phyloP scores from a whole-genome alignment of 2,329 filamentous ascomycete genomes.

The Colletotrichum liaoningense region DNA sequence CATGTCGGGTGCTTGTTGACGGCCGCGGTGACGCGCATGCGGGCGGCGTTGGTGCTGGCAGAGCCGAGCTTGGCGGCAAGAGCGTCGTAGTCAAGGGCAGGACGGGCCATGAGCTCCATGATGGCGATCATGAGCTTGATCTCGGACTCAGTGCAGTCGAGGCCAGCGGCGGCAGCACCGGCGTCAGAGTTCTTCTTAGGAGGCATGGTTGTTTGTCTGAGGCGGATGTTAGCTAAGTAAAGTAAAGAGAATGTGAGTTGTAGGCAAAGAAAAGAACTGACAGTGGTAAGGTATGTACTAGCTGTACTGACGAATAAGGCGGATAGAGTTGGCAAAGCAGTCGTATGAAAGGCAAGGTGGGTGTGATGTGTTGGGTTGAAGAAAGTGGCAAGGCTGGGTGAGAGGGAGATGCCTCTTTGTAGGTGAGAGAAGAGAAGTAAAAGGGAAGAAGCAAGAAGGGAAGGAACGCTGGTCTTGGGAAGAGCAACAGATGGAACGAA shows the following conservation, averaged over 20 bases:
- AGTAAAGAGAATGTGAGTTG: too few relatives aligned
- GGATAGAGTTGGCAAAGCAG: background rate
- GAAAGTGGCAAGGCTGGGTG: background rate
- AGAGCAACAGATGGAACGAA: background rate
- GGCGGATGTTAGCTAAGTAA: background rate
- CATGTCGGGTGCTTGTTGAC: background rate
- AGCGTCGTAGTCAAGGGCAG: background rate
- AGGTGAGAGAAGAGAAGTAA: background rate
- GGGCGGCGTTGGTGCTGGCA: conserved; percentile 19
- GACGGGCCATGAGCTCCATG: background rate
- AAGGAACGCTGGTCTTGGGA: background rate
- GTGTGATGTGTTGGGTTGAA: background rate
- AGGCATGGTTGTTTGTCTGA: background rate
- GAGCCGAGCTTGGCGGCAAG: conserved; percentile 11
- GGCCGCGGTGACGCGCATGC: conserved; percentile 7
- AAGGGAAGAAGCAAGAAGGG: background rate
- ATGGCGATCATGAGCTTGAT: conserved; percentile 4
- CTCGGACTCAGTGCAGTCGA: background rate
- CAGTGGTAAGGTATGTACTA: background rate
- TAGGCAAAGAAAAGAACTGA: background rate
- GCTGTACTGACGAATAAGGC: background rate
- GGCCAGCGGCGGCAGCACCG: too few relatives aligned
- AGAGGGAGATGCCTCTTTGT: background rate
- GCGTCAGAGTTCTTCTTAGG: background rate
- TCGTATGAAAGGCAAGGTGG: background rate